Base-by-base conservation (phyloP, 371 early-diverging fungal genomes). In the Choanephora cucurbitarum region DNA sequence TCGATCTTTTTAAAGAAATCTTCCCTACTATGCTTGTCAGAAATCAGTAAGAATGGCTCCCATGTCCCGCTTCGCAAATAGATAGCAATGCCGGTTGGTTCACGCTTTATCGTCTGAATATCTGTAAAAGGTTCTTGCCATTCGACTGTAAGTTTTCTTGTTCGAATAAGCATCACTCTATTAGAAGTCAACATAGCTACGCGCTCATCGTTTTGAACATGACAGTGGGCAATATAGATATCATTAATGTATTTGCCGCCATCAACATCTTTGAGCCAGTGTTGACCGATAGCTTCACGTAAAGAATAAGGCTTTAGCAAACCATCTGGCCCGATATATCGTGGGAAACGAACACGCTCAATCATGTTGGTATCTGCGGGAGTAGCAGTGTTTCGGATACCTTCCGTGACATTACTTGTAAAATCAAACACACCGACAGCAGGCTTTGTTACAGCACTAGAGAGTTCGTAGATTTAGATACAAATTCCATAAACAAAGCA, bases 371-470 rank as follows among this genome's bases (percentile, higher is more conserved):
- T 82, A 48, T 91, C 93, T 65, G 89, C 89, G 14, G 91, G 88
- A 0, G 92, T 92, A 0, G 68, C 39, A 14, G 66, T 57, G 31
- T 72, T 63, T 33, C 62, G 52, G 10, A 70, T 64, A 34, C 77
- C 81, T 72, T 94, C 94, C 14, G 94, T 86, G 1, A 98, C 91
- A 68, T 91, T 92, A 15, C 90, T 91, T 0, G 95, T 93, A 24
- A 96, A 76, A 60, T 98, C 98, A 65, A 96, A 87, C 19, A 95
- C 87, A 5, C 98, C 98, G 8, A 95, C 90, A 13, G 93, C 79
- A 0, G 98, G 97, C 64, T 98, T 98, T 9, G 95, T 91, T 13
- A 96, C 93, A 5, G 82, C 91, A 5, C 86, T 84, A 63, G 5
- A 7, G 7, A 28, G 7, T 28, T 14, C 24, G 39, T 14, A 50